phyloP scores from a whole-genome alignment of 2,329 filamentous ascomycete genomes.

The Samsoniella hepiali region DNA sequence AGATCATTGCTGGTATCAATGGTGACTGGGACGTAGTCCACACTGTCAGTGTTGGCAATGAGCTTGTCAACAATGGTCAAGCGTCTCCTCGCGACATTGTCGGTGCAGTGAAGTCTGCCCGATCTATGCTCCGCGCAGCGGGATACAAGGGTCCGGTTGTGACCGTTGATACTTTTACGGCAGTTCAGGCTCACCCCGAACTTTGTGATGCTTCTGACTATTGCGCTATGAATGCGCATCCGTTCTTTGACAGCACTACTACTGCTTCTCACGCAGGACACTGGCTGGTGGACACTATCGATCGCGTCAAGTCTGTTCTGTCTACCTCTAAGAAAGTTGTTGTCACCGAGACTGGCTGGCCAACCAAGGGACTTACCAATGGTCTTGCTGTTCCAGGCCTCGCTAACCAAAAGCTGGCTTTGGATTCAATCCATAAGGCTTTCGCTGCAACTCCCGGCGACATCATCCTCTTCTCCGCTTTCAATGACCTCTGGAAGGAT shows the following conservation, averaged over 20 bases:
- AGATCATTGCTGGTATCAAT: slow-evolving; percentile 56
- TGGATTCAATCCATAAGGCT: slow-evolving; percentile 59
- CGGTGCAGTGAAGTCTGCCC: slow-evolving; percentile 54
- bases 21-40: slow-evolving; percentile 67
- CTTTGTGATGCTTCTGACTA: slow-evolving; percentile 74
- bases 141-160: slow-evolving; percentile 74
- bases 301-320: slow-evolving; percentile 41
- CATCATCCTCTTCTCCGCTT: slow-evolving; percentile 73
- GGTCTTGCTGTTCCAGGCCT: slow-evolving; percentile 64
- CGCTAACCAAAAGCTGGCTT: slow-evolving; percentile 63
- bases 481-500: slow-evolving; percentile 76
- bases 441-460: slow-evolving; percentile 51
- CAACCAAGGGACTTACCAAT: slow-evolving; percentile 64
- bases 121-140: slow-evolving; percentile 52
- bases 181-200: slow-evolving; percentile 61
- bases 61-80: slow-evolving; percentile 66
- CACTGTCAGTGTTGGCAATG: slow-evolving; percentile 76
- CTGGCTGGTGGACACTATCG: slow-evolving; percentile 61
- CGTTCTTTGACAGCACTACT: slow-evolving; percentile 72
- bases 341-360: slow-evolving; percentile 85
- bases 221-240: slow-evolving; percentile 77
- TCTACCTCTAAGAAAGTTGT: slow-evolving; percentile 57
- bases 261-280: slow-evolving; percentile 58
- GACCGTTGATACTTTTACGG: slow-evolving; percentile 74
- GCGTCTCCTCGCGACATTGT: slow-evolving; percentile 54